A percentile compares a stretch with the other conserved stretches of the same genome.
These are phyloP conservation scores for Seiridium unicorne DNA, from an alignment of 2,329 filamentous ascomycete genomes.

Conservation along the genomic window DNA sequence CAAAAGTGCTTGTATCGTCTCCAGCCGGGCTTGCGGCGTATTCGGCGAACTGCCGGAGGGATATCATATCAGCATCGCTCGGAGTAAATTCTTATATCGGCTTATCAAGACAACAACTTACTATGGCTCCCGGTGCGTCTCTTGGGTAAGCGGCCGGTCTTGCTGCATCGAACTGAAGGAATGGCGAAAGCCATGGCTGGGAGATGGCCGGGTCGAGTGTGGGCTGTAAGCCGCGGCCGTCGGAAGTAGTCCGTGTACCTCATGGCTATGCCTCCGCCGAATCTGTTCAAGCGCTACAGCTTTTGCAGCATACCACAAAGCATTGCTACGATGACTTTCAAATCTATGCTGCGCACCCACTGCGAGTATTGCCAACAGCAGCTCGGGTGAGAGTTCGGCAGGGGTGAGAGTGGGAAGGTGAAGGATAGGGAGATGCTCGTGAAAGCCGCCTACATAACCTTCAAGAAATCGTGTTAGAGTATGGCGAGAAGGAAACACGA, in stretches of 20 bases:
- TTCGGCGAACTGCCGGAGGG: slow-evolving; percentile 49
- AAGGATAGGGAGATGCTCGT: slow-evolving; percentile 57
- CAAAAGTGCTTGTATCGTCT: slow-evolving; percentile 64
- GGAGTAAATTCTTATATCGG: too few relatives aligned
- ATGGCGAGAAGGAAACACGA: slow-evolving; percentile 67
- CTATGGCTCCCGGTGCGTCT: slow-evolving; percentile 59
- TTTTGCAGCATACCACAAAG: slow-evolving; percentile 61
- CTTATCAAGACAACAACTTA: slow-evolving; percentile 31
- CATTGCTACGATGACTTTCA: slow-evolving; percentile 57
- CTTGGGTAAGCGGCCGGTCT: slow-evolving; percentile 55
- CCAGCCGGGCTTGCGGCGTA: slow-evolving; percentile 56
- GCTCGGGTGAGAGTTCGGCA: slow-evolving; percentile 64
- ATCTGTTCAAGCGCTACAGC: slow-evolving; percentile 59
- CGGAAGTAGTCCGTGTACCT: slow-evolving; percentile 55
- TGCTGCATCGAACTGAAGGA: slow-evolving; percentile 59
- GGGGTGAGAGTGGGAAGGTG: slow-evolving; percentile 66
- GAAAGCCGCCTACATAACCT: slow-evolving; percentile 68
- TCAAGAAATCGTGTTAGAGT: slow-evolving; percentile 68
- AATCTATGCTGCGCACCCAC: slow-evolving; percentile 67
- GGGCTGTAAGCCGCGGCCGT: slow-evolving; percentile 59
- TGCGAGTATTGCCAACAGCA: slow-evolving; percentile 65
- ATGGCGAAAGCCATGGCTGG: slow-evolving; percentile 55
- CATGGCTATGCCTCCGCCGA: slow-evolving; percentile 53
- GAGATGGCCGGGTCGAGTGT: slow-evolving; percentile 58
- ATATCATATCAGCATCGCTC: slow-evolving; percentile 3